phyloP scores from a whole-genome alignment of 1,284 basidiomycete genomes.

The Athelia sp. region DNA sequence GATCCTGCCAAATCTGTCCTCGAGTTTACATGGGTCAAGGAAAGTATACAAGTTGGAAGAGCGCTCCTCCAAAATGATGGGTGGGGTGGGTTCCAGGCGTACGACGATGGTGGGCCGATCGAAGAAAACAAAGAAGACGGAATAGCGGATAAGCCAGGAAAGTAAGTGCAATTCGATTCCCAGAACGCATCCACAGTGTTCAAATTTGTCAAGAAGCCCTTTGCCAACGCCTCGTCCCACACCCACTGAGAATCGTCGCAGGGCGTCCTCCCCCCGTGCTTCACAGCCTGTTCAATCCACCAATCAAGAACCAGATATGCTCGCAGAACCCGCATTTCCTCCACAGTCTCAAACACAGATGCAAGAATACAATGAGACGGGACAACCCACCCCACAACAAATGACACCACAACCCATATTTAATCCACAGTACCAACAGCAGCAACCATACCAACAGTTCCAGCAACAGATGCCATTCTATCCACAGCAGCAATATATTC shows the following conservation, averaged over 20 bases:
- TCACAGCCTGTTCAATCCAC: not conserved
- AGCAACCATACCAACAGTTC: not conserved
- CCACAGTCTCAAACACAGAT: not conserved
- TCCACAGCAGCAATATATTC: not conserved
- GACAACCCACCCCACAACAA: not conserved
- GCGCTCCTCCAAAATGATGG: slow-evolving; percentile 40
- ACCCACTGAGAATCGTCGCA: slow-evolving; percentile 29
- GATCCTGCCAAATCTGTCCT: slow-evolving; percentile 44
- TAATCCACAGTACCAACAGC: not conserved
- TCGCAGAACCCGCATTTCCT: not conserved
- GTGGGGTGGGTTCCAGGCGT: slow-evolving; percentile 49
- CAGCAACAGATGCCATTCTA: not conserved
- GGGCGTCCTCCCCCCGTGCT: not conserved
- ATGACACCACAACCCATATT: too few species aligned
- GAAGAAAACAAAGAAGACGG: slow-evolving; percentile 32
- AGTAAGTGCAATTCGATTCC: slow-evolving; percentile 14
- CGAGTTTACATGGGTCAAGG: slow-evolving; percentile 39
- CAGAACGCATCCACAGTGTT: slow-evolving; percentile 11
- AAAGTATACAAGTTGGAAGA: slow-evolving; percentile 33
- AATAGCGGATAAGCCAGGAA: slow-evolving; percentile 26
- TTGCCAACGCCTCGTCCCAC: slow-evolving; percentile 59
- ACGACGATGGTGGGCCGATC: slow-evolving; percentile 40
- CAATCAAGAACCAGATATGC: slow-evolving; percentile 1
- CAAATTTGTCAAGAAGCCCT: slow-evolving; percentile 34
- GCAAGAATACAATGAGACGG: not conserved